Evolutionary conservation across 1,139 yeast genomes (phyloP), one percentile per base, ranked within the genome.

Genomic region (Arxiozyma telluris): DNA sequence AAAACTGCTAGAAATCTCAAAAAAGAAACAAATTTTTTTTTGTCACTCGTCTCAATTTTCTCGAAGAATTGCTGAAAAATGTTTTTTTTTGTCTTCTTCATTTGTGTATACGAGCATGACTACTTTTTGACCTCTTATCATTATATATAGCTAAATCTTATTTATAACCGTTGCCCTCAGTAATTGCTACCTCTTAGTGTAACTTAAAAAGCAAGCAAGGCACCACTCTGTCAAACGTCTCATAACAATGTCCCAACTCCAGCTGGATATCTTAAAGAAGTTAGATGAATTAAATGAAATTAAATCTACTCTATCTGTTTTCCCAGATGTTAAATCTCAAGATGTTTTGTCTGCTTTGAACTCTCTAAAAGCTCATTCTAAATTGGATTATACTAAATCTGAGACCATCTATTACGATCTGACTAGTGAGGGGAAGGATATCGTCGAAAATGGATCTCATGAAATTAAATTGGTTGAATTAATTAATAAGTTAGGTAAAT

Each of bases 391-490:
- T 75, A 76, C 80, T 63, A 81, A 88, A 60, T 77, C 83, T 55
- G 98, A 91, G 69, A 76, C 78, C 55, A 96, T 91, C 61, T 72
- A 76, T 59, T 91, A 93, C 85, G 73, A 76, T 30, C 79, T 91
- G 60, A 86, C 96, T 21, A 73, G 73, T 21, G 99, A 93, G 73
- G 98, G 96, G 48, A 74, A 82, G 61, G 90, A 87, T 52, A 87
- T 91, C 60, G 78, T 87, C 30, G 69, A 73, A 21, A 73, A 85
- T 53, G 98, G 98, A 6, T 87, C 97, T 23, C 97, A 94, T 65
- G 99, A 93, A 73, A 81, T 81, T 64, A 82, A 95, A 62, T 79
- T 94, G 53, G 80, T 88, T 61, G 89, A 85, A 68, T 90, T 94
- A 50, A 76, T 86, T 58, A 79, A 83, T 64, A 77, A 86, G 44